These are phyloP conservation scores for Epichloe sp. DNA, from an alignment of 2,329 filamentous ascomycete genomes.

Conservation along the genomic window DNA sequence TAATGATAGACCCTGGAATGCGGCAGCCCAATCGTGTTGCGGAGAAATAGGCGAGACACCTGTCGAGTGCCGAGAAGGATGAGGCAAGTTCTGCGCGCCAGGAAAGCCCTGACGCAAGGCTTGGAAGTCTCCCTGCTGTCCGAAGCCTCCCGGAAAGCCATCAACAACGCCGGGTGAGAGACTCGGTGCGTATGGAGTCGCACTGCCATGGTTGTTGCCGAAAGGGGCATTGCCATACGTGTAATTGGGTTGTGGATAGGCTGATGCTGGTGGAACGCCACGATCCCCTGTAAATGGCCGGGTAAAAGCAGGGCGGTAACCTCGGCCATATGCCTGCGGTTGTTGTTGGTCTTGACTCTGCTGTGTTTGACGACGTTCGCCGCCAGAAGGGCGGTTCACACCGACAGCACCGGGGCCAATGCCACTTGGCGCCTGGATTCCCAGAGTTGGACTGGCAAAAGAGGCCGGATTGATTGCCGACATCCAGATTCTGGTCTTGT, in stretches of 20 bases:
- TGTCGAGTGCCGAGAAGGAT: constrained; percentile 22
- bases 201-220: constrained; percentile 18
- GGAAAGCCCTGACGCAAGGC: constrained; percentile 34
- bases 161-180: constrained; percentile 17
- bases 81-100: constrained; percentile 24
- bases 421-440: constrained; percentile 55
- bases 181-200: constrained; percentile 15
- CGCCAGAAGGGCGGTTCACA: constrained; percentile 32
- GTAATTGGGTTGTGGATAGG: constrained; percentile 23
- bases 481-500: constrained; percentile 99
- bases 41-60: constrained; percentile 27
- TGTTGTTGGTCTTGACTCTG: constrained; percentile 21
- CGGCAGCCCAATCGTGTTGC: constrained; percentile 46
- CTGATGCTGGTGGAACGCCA: constrained; percentile 22
- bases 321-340: constrained; percentile 24
- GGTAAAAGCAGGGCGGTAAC: constrained; percentile 29
- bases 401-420: constrained; percentile 55
- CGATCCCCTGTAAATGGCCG: constrained; percentile 31
- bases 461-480: constrained; percentile 97
- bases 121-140: constrained; percentile 30
- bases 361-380: constrained; percentile 36
- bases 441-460: constrained; percentile 67
- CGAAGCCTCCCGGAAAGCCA: constrained; percentile 17
- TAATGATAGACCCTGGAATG: constrained; percentile 61
- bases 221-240: constrained; percentile 21